Percentiles rank a stretch among this genome's conserved stretches.
Evolutionary conservation across 129 eudicot species (phyloP).

Genomic region (Flaveria brownii): DNA sequence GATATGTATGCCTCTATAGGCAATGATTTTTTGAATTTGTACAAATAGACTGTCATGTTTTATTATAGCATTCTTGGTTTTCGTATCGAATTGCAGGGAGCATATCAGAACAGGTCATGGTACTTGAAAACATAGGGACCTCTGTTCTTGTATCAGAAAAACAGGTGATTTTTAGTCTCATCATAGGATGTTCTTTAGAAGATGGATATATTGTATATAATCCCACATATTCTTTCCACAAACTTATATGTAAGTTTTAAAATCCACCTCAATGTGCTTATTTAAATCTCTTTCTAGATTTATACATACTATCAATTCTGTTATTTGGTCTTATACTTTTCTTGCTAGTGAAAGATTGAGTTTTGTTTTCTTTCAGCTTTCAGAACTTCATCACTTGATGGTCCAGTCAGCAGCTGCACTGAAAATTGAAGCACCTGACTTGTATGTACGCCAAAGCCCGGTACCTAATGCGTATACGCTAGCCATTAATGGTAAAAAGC

Average conservation of each 20-base stretch:
- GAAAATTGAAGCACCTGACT: conserved; percentile 85
- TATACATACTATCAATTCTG: not conserved
- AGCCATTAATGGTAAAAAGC: conserved; percentile 85
- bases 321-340: not conserved
- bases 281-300: not conserved
- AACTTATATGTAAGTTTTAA: not conserved
- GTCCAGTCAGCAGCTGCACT: conserved; percentile 71
- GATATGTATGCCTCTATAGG: not conserved
- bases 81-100: conserved; percentile 56
- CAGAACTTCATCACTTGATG: conserved; percentile 93
- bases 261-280: not conserved
- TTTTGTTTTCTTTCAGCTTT: conserved; percentile 51
- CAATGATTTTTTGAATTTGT: not conserved
- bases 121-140: conserved; percentile 91
- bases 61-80: not conserved
- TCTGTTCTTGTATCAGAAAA: conserved; percentile 91
- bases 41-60: not conserved
- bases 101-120: conserved; percentile 88
- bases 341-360: not conserved
- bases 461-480: conserved; percentile 95
- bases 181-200: conserved; percentile 7
- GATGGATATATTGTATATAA: not conserved
- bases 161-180: conserved; percentile 52
- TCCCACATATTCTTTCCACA: not conserved
- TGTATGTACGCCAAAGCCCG: conserved; percentile 91